phyloP scores from a whole-genome alignment of 331 rosid genomes.

The Pyracantha coccinea region DNA sequence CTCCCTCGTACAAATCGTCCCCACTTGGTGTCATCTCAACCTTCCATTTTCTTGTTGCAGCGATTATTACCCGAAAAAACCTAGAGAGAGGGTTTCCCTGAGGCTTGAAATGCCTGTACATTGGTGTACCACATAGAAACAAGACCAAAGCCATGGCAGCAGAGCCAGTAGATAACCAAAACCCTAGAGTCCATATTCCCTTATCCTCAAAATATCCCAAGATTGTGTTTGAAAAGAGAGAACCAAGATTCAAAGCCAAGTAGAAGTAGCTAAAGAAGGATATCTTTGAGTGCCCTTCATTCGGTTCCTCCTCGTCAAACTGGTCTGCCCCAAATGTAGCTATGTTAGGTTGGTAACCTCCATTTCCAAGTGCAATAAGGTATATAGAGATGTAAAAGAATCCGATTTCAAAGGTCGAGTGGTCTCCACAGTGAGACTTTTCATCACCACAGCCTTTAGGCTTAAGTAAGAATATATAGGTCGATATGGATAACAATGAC shows the following conservation, averaged over 20 bases:
- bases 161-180: slow-evolving; percentile 76
- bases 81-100: slow-evolving; percentile 70
- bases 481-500: slow-evolving; percentile 41
- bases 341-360: slow-evolving; percentile 77
- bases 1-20: slow-evolving; percentile 33
- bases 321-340: slow-evolving; percentile 92
- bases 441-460: slow-evolving; percentile 67
- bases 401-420: slow-evolving; percentile 20
- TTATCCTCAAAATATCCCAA: slow-evolving; percentile 69
- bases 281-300: slow-evolving; percentile 53
- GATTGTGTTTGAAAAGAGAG: slow-evolving; percentile 75
- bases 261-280: slow-evolving; percentile 79
- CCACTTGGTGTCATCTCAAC: slow-evolving; percentile 19
- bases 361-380: slow-evolving; percentile 72
- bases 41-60: slow-evolving; percentile 63
- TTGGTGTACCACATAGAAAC: slow-evolving; percentile 66
- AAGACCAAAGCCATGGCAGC: slow-evolving; percentile 45
- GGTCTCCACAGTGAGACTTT: slow-evolving; percentile 40
- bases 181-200: slow-evolving; percentile 65
- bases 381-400: slow-evolving; percentile 57
- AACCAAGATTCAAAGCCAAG: slow-evolving; percentile 75
- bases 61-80: slow-evolving; percentile 48
- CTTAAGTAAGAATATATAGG: slow-evolving; percentile 44
- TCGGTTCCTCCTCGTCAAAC: slow-evolving; percentile 55
- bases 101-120: slow-evolving; percentile 56